Evolutionary conservation across 2,329 filamentous ascomycete genomes (phyloP), one percentile per base, ranked within the genome.

Genomic region (Allantophomopsis cytisporea): DNA sequence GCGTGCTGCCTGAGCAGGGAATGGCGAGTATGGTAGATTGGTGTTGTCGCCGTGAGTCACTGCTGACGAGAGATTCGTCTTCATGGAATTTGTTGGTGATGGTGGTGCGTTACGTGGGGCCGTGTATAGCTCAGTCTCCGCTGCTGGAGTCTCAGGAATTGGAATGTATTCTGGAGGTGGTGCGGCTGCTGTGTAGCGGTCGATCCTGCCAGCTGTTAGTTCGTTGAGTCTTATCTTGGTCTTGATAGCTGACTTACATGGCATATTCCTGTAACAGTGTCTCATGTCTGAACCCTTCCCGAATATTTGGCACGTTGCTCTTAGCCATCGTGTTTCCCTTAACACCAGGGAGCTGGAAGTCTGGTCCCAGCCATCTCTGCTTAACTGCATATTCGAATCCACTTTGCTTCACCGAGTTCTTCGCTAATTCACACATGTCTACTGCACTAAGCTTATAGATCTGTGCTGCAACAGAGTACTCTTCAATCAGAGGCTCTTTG

Each of bases 391-490:
- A 69, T 57, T 98, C 91, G 54, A 94, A 98, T 6, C 91, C 91
- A 56, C 86, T 94, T 58, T 98, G 91, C 51, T 81, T 77, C 32
- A 98, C 91, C 8, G 86, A 94, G 57, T 96, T 89, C 62, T 94
- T 94, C 17, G 91, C 91, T 41, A 98, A 62, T 62, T 98, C 91
- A 56, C 91, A 96, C 91, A 98, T 98, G 54, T 98, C 91, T 4
- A 96, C 88, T 1, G 89, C 83, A 53, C 80, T 93, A 31, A 98
- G 75, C 63, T 96, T 96, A 65, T 96, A 98, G 43, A 98, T 98
- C 61, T 98, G 91, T 4, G 91, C 91, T 3, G 91, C 91, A 7
- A 98, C 91, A 0, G 89, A 88, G 54, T 98, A 98, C 56, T 98
- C 91, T 59, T 98, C 91, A 49, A 98, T 98, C 41, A 98, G 63